Base-by-base conservation (phyloP, 2,329 filamentous ascomycete species). In the Colletotrichum cereale region DNA sequence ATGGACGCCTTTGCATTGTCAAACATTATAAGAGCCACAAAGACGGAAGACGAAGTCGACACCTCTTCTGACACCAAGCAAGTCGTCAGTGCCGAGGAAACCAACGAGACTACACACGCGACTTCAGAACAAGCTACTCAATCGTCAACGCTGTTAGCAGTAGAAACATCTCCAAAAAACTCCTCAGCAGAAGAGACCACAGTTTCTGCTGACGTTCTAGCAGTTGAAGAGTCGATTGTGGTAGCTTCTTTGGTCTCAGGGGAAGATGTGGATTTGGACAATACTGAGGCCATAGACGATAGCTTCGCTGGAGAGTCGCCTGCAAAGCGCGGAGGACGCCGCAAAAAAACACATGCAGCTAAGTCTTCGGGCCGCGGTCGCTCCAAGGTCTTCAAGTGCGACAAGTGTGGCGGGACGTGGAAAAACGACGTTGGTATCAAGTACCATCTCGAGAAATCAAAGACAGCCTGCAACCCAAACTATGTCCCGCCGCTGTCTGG, bases 401-500 rank as follows among this genome's bases (percentile, higher is more conserved):
- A 87, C 12, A 86, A 84, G 53, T 90, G 88, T 70, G 84, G 84
- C 12, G 84, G 83, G 3, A 80, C 78, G 14, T 90, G 88, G 87
- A 89, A 89, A 77, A 90, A 90, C 62, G 82, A 86, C 42, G 81
- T 88, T 56, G 88, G 88, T 0, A 80, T 90, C 21, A 87, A 89
- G 62, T 90, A 90, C 75, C 88, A 90, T 73, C 78, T 86, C 18
- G 85, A 85, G 42, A 90, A 89, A 74, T 87, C 88, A 1, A 82
- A 82, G 70, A 86, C 86, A 4, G 29, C 82, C 18, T 90, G 88
- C 75, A 90, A 90, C 74, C 84, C 87, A 2, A 76, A 78, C 66
- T 86, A 81, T 58, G 77, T 82, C 21, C 78, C 82, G 31, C 75
- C 77, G 12, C 58, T 77, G 12, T 64, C 64, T 1, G 60, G 52